Evolutionary conservation across 2,329 filamentous ascomycete genomes (phyloP).

Genomic region (Penicillium verrucosum): DNA sequence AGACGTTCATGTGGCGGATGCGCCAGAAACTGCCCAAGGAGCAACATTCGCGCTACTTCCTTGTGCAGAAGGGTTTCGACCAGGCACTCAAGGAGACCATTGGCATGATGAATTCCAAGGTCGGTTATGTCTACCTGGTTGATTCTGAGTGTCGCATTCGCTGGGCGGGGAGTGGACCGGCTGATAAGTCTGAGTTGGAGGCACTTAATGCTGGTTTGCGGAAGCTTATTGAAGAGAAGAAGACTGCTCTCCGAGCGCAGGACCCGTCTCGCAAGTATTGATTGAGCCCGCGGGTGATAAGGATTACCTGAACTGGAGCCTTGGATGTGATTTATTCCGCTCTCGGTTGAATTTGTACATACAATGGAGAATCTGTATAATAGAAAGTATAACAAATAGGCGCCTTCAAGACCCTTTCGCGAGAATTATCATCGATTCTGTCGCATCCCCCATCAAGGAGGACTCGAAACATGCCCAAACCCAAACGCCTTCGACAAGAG

Average conservation of each 20-base stretch:
- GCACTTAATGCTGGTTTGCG: constrained; percentile 42
- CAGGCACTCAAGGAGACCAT: constrained; percentile 58
- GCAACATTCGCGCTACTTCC: constrained; percentile 58
- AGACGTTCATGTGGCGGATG: constrained; percentile 52
- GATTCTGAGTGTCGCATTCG: constrained; percentile 84
- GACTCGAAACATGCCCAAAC: constrained; percentile 14
- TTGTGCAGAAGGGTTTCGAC: constrained; percentile 56
- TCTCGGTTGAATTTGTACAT: constrained; percentile 26
- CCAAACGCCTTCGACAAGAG: constrained; percentile 19
- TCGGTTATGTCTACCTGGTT: constrained; percentile 89
- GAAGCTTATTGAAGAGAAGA: constrained; percentile 44
- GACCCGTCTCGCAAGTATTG: constrained; percentile 19
- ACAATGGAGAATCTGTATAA: constrained; percentile 28
- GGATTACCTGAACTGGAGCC: constrained; percentile 1
- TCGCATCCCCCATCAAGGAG: constrained; percentile 9
- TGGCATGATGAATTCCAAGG: constrained; percentile 78
- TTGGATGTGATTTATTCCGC: constrained; percentile 11
- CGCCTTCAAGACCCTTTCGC: constrained; percentile 13
- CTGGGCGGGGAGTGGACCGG: constrained; percentile 75
- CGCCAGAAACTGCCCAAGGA: constrained; percentile 47
- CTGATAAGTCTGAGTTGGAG: constrained; percentile 41
- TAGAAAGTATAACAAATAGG: constrained; percentile 17
- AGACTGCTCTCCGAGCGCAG: constrained; percentile 22
- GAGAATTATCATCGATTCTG: constrained; percentile 17
- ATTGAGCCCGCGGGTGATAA: constrained; percentile 7